A percentile compares a stretch with the other conserved stretches of the same genome.
These are phyloP conservation scores for Citrus hindsii DNA, from an alignment of 345 rosid genomes.

Conservation along the genomic window DNA sequence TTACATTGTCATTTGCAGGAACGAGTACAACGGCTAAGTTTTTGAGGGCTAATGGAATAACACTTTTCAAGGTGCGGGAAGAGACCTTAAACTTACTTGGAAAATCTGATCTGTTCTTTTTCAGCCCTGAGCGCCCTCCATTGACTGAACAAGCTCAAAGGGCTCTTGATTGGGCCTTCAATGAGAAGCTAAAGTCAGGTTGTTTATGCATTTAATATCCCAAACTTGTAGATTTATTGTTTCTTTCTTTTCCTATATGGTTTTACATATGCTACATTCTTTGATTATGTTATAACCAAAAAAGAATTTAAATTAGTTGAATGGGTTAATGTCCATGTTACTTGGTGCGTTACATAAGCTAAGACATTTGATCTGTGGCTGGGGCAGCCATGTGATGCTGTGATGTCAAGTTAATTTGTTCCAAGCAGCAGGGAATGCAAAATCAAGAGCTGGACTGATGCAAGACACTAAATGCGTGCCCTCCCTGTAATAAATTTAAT, in stretches of 20 bases:
- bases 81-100: constrained; percentile 74
- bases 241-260: not conserved
- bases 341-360: not conserved
- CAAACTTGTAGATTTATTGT: not conserved
- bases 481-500: not conserved
- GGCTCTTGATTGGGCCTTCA: constrained; percentile 84
- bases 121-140: constrained; percentile 86
- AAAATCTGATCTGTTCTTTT: constrained; percentile 66
- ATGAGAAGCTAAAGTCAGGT: constrained; percentile 90
- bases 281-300: not conserved
- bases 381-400: not conserved
- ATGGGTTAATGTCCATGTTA: not conserved
- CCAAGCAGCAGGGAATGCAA: not conserved
- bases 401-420: not conserved
- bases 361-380: not conserved
- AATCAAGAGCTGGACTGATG: not conserved
- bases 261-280: not conserved
- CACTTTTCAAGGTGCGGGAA: constrained; percentile 66
- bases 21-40: constrained; percentile 85
- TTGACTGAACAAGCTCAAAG: constrained; percentile 78
- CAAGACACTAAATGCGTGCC: not conserved
- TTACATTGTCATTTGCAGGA: constrained; percentile 35
- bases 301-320: not conserved
- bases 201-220: not conserved
- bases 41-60: constrained; percentile 75